Conservation (phyloP, 257 asterid species). For the Henckelia pumila region DNA sequence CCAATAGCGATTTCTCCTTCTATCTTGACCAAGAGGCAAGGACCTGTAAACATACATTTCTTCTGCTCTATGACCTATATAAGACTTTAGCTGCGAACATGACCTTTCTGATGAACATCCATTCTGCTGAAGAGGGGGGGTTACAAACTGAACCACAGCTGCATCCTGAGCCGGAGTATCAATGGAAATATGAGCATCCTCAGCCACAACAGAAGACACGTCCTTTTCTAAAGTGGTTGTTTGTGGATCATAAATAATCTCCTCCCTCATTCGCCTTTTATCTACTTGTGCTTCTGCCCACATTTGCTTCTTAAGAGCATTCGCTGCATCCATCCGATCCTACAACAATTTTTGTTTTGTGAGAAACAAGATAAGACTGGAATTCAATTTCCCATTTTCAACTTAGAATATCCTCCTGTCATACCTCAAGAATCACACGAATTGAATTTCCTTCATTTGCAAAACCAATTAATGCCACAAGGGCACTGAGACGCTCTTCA, state of each 20-base stretch:
- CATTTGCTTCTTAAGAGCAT: slow-evolving; percentile 88
- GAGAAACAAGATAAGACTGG: slow-evolving; percentile 18
- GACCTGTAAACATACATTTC: slow-evolving; percentile 89
- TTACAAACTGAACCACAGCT: slow-evolving; percentile 36
- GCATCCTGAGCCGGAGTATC: slow-evolving; percentile 41
- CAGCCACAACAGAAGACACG: slow-evolving; percentile 47
- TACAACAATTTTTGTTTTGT: slow-evolving; percentile 39
- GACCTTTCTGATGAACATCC: slow-evolving; percentile 82
- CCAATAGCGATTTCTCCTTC: slow-evolving; percentile 98
- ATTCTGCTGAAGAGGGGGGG: slow-evolving; percentile 65
- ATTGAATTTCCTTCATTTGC: slow-evolving; percentile 97
- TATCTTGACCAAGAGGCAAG: slow-evolving; percentile 93
- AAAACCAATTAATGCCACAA: slow-evolving; percentile 76
- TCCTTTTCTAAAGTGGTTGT: slow-evolving; percentile 44
- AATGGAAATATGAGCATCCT: slow-evolving; percentile 38
- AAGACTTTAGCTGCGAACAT: slow-evolving; percentile 85
- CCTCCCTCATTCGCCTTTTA: slow-evolving; percentile 86
- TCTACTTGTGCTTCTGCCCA: slow-evolving; percentile 99
- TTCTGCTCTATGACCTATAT: slow-evolving; percentile 85
- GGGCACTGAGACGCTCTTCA: slow-evolving; percentile 95
- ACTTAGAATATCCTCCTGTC: slow-evolving; percentile 1
- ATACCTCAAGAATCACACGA: slow-evolving; percentile 73
- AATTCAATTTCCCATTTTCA: slow-evolving; percentile 16
- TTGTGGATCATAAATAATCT: slow-evolving; percentile 48
- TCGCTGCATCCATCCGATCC: slow-evolving; percentile 96